Evolutionary conservation across 306 rosid species (phyloP).

Genomic region (Castanospermum australe): DNA sequence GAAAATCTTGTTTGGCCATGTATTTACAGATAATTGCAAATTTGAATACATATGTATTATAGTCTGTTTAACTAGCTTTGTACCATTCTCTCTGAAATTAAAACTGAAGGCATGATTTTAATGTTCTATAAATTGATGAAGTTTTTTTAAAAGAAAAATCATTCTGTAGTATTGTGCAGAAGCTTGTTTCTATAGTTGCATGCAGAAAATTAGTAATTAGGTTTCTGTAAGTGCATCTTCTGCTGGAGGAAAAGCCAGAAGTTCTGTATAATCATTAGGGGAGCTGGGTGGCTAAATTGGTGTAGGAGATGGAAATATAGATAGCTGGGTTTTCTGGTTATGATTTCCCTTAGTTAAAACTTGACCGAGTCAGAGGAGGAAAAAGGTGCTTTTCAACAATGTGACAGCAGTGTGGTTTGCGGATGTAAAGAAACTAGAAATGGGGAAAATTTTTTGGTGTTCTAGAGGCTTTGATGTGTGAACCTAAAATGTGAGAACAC

Average conservation of each 20-base stretch:
- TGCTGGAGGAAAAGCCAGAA: neutral
- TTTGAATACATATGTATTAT: neutral
- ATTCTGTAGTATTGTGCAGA: too few relatives aligned
- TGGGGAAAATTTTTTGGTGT: neutral
- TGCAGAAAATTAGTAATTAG: neutral
- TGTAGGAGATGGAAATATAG: neutral
- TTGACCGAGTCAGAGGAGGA: neutral
- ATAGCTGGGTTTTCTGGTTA: neutral
- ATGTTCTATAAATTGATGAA: too few relatives aligned
- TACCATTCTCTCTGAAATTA: neutral
- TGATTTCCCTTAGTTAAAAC: neutral
- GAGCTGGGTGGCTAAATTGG: neutral
- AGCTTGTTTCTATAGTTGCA: neutral
- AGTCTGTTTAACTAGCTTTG: neutral
- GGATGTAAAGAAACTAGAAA: neutral
- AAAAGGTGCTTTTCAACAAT: neutral
- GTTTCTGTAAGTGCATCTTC: neutral
- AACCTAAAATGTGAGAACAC: neutral
- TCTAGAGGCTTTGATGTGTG: neutral
- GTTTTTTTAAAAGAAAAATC: too few relatives aligned
- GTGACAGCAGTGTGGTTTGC: neutral
- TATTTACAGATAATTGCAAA: neutral
- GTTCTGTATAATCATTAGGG: neutral
- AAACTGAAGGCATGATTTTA: neutral
- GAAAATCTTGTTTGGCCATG: neutral